Conservation (phyloP, 805 yeast genomes). For the Torulaspora maleeae region DNA sequence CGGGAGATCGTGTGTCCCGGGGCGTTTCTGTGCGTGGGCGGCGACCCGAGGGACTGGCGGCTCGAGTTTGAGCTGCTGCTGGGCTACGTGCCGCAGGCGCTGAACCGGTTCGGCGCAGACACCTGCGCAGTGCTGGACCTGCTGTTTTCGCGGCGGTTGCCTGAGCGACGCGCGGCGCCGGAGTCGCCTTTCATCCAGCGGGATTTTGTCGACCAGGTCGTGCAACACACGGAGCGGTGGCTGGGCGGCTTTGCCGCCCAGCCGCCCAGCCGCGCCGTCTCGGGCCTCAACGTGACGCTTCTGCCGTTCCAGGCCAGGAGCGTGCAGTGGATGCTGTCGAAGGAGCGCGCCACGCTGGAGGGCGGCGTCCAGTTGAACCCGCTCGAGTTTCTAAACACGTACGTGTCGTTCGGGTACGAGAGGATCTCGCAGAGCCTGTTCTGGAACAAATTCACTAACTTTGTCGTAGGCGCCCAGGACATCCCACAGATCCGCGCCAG, state of each 20-base stretch:
- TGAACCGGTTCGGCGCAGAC: slow-evolving; percentile 28
- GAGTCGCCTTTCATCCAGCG: slow-evolving; percentile 24
- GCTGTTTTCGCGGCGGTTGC: slow-evolving; percentile 14
- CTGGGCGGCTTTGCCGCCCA: background rate
- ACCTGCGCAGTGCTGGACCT: slow-evolving; percentile 23
- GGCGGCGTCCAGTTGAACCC: slow-evolving; percentile 8
- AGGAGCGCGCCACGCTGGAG: slow-evolving; percentile 16
- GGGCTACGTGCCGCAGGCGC: slow-evolving; percentile 12
- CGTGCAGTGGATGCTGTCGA: slow-evolving; percentile 33
- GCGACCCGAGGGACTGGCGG: slow-evolving; percentile 8
- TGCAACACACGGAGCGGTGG: slow-evolving; percentile 20
- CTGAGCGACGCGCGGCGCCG: background rate
- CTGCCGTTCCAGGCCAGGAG: slow-evolving; percentile 33
- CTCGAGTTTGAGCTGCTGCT: slow-evolving; percentile 8
- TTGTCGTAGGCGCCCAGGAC: slow-evolving; percentile 18
- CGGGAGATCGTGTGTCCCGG: slow-evolving; percentile 11
- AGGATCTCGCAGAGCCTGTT: slow-evolving; percentile 14
- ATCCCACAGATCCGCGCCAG: slow-evolving; percentile 18
- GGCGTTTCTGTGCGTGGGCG: slow-evolving; percentile 1
- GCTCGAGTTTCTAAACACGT: slow-evolving; percentile 21
- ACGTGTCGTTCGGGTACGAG: slow-evolving; percentile 32
- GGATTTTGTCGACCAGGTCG: slow-evolving; percentile 24
- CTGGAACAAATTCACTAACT: slow-evolving; percentile 36
- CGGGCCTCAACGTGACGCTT: slow-evolving; percentile 17
- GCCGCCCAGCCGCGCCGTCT: background rate